Base-by-base conservation (phyloP, 1,284 basidiomycete species). In the Ganoderma lucidum region DNA sequence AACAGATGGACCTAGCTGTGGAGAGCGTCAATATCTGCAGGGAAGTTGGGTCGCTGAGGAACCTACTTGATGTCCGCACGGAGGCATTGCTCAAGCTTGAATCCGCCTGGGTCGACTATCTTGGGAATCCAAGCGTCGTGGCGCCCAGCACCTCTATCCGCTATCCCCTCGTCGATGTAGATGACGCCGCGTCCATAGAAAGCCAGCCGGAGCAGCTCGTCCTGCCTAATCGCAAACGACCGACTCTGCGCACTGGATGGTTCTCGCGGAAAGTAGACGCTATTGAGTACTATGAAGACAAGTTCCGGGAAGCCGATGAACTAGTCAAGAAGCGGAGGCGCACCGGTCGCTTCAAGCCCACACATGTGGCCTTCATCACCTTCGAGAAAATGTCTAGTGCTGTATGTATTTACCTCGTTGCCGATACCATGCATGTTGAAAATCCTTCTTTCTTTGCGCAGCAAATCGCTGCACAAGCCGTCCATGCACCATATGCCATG, bases 321-420 rank as follows among this genome's bases (percentile, higher is more conserved):
- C 83, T 87, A 14, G 94, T 93, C n/a, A 90, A 88, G 78, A 87
- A 86, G 76, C 87, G 88, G 75, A 82, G 93, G 63, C 82, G 86
- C 64, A 81, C 81, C 14, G 91, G 91, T 8, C 92, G 89, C 75
- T 97, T 95, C 79, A 90, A 87, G 72, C 86, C 95, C 1, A 94
- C 94, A 0, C 90, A 93, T 68, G 88, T 91, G 9, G 97, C 96
- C 0, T 99, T 98, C 78, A 95, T 99, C n/a, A 99, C 97, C 0
- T 98, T 99, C 75, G 94, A 97, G 80, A 94, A 95, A 77, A 96
- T 97, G 87, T 94, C 94, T 2, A 92, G 92, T 75, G 95, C 96
- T 15, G 94, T 95, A 78, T 77, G 92, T 86, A 15, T 58, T 41
- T 0, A 28, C 42, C 6, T 61, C 19, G 4, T 3, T 17, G 19